A percentile compares a stretch with the other conserved stretches of the same genome.
phyloP scores from a whole-genome alignment of 257 asterid species.

The Solanum sejunctum region DNA sequence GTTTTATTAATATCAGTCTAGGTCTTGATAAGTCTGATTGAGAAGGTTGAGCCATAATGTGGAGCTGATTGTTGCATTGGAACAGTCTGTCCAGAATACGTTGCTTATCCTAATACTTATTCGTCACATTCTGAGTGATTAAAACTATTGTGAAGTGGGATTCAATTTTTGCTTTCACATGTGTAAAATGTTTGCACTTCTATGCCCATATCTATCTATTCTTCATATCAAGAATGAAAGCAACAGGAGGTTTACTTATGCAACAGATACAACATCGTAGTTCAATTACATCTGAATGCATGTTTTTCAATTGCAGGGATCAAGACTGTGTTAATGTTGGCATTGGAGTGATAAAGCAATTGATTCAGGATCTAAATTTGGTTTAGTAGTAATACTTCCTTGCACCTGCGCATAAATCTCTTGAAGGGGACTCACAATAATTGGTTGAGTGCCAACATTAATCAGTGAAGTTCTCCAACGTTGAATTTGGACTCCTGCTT shows the following conservation, averaged over 20 bases:
- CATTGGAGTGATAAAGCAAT: background rate
- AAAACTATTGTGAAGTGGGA: background rate
- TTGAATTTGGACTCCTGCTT: background rate
- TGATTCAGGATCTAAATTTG: background rate
- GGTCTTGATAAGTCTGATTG: background rate
- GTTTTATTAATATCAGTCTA: background rate
- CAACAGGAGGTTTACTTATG: background rate
- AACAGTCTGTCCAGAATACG: background rate
- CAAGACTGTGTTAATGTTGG: background rate
- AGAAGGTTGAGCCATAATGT: background rate
- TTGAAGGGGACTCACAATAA: background rate
- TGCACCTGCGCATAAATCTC: background rate
- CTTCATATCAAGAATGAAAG: background rate
- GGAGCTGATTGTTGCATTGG: background rate
- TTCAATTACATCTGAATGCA: background rate
- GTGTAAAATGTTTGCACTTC: background rate
- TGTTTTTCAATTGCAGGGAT: background rate
- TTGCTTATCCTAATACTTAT: background rate
- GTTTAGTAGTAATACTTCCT: background rate
- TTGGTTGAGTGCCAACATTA: background rate
- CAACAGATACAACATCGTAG: background rate
- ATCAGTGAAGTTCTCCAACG: background rate
- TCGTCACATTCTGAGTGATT: background rate
- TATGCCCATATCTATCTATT: background rate
- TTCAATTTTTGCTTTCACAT: background rate